Evolutionary conservation across 768 basidiomycete genomes (phyloP).

Genomic region (Suillus lakei): DNA sequence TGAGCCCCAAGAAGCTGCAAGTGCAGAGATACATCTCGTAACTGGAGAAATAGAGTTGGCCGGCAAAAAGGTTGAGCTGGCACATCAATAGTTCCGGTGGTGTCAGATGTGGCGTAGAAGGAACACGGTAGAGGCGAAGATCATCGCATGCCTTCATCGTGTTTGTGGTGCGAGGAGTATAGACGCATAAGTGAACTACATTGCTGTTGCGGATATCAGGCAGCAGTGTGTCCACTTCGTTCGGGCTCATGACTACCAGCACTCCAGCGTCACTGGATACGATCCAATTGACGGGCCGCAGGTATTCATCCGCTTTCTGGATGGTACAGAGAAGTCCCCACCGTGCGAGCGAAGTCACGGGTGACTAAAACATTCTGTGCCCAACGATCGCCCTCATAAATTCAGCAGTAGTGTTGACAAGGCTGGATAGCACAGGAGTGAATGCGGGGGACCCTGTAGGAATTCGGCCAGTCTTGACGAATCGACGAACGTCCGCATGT

Average conservation of each 20-base stretch:
- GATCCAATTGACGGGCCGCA: conserved; percentile 37
- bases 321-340: not conserved
- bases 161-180: conserved; percentile 42
- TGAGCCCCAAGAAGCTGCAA: conserved; percentile 33
- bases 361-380: conserved; percentile 20
- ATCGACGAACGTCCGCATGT: conserved; percentile 20
- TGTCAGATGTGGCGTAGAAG: conserved; percentile 3
- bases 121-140: conserved; percentile 21
- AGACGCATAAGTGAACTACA: conserved; percentile 45
- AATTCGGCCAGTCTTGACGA: conserved; percentile 37
- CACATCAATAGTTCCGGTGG: conserved; percentile 8
- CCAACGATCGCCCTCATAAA: conserved; percentile 28
- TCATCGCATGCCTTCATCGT: conserved; percentile 44
- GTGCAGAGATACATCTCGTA: conserved; percentile 30
- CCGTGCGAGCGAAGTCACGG: conserved; percentile 19
- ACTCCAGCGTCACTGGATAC: conserved; percentile 15
- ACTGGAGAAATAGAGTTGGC: conserved; percentile 37
- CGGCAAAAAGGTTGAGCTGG: conserved; percentile 37
- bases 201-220: conserved; percentile 38
- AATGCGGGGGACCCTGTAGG: conserved; percentile 23
- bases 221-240: conserved; percentile 44
- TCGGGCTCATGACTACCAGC: conserved; percentile 47
- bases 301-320: conserved; percentile 16
- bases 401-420: conserved; percentile 13
- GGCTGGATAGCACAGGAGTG: conserved; percentile 16